Evolutionary conservation across 2,329 filamentous ascomycete genomes (phyloP).

Genomic region (Talaromyces sp.): DNA sequence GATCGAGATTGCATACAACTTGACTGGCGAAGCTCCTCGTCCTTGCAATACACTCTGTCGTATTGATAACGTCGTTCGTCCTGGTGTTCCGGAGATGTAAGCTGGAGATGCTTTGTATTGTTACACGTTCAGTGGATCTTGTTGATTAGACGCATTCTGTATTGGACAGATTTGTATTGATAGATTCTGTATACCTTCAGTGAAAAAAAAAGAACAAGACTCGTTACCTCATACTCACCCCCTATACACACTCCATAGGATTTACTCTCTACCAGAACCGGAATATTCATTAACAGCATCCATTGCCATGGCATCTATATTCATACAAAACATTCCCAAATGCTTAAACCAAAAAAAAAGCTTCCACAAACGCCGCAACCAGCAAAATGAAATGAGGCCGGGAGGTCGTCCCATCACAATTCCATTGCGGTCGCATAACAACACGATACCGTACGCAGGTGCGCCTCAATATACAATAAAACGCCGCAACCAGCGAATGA

Average conservation of each 20-base stretch:
- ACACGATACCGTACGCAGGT: not conserved
- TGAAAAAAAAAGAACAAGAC: not conserved
- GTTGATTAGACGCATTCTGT: not conserved
- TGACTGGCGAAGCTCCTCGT: slow-evolving; percentile 22
- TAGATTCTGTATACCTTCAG: not conserved
- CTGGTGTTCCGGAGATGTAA: slow-evolving; percentile 14
- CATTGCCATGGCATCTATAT: not conserved
- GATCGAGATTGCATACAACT: slow-evolving; percentile 43
- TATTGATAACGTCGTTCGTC: slow-evolving; percentile 22
- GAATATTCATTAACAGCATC: not conserved
- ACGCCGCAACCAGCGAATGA: not conserved
- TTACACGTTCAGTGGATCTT: not conserved
- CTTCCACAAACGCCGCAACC: not conserved
- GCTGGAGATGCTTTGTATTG: not conserved
- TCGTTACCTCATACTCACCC: not conserved
- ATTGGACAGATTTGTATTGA: not conserved
- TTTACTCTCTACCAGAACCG: not conserved
- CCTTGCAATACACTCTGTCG: slow-evolving; percentile 21
- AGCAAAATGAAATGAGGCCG: not conserved
- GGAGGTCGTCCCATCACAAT: not conserved
- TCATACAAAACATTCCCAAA: not conserved
- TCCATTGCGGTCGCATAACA: not conserved
- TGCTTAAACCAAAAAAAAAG: not conserved
- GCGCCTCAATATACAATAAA: not conserved
- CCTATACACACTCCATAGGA: not conserved